A percentile compares a stretch with the other conserved stretches of the same genome.
These are phyloP conservation scores for Isoetes taiwanensis DNA, from an alignment of 75 land plant species.

Conservation along the genomic window DNA sequence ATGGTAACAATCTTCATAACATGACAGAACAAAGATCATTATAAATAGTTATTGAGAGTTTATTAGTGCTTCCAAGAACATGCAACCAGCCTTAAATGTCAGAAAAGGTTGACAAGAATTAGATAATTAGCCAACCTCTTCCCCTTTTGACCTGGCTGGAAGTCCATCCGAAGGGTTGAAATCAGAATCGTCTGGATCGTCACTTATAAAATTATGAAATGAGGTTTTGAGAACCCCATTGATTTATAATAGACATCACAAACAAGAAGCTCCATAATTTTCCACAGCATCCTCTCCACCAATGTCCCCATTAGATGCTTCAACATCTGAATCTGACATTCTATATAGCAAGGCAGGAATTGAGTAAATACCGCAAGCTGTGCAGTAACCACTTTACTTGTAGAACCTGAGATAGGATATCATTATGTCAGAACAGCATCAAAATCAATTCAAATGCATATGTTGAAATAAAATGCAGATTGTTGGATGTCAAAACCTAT, in stretches of 20 bases:
- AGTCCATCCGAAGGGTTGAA: slow-evolving; percentile 52
- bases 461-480: too few relatives aligned
- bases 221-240: not conserved
- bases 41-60: not conserved
- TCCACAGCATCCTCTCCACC: too few relatives aligned
- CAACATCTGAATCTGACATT: too few relatives aligned
- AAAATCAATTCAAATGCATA: too few relatives aligned
- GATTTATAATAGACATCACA: not conserved
- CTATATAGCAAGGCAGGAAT: too few relatives aligned
- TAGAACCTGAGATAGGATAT: too few relatives aligned
- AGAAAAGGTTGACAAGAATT: not conserved
- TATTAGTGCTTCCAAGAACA: not conserved
- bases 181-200: slow-evolving; percentile 91
- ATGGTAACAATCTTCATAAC: slow-evolving; percentile 7
- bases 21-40: not conserved
- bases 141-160: slow-evolving; percentile 10
- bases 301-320: too few relatives aligned
- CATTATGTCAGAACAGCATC: too few relatives aligned
- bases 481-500: too few relatives aligned
- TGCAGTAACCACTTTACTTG: too few relatives aligned
- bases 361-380: too few relatives aligned
- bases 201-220: slow-evolving; percentile 31
- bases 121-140: not conserved
- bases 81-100: not conserved
- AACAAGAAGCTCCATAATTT: slow-evolving; percentile 14